Evolutionary conservation across 257 asterid genomes (phyloP).

Genomic region (Primulina tabacum): DNA sequence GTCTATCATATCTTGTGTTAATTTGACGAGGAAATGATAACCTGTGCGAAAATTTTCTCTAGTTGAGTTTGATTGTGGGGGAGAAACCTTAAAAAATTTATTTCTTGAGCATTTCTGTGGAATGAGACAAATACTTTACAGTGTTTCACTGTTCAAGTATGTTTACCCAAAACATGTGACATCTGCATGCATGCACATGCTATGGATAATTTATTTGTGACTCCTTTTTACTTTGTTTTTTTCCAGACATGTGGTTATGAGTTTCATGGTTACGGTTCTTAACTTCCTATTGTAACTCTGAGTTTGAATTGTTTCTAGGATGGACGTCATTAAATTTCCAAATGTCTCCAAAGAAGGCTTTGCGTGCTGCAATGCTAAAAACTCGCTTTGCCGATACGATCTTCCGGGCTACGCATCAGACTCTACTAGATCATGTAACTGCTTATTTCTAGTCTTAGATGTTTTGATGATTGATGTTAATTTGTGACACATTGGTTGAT

Average conservation of each 20-base stretch:
- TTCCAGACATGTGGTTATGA: slow-evolving; percentile 7
- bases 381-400: slow-evolving; percentile 80
- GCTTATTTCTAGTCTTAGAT: slow-evolving; percentile 1
- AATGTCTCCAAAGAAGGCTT: background rate
- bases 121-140: background rate
- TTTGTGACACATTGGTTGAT: background rate
- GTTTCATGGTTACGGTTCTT: background rate
- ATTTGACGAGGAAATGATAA: background rate
- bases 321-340: background rate
- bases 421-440: slow-evolving; percentile 33
- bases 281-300: too few species aligned
- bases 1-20: background rate
- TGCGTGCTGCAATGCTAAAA: slow-evolving; percentile 40
- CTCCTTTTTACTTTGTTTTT: background rate
- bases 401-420: slow-evolving; percentile 55
- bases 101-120: slow-evolving; percentile 2
- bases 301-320: background rate
- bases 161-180: background rate
- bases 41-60: background rate
- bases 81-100: background rate
- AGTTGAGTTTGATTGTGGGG: background rate
- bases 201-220: background rate
- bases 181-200: background rate
- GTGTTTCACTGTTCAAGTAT: background rate
- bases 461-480: background rate